Conservation (phyloP, 2,329 filamentous ascomycete species). For the Cladosporium sp. region DNA sequence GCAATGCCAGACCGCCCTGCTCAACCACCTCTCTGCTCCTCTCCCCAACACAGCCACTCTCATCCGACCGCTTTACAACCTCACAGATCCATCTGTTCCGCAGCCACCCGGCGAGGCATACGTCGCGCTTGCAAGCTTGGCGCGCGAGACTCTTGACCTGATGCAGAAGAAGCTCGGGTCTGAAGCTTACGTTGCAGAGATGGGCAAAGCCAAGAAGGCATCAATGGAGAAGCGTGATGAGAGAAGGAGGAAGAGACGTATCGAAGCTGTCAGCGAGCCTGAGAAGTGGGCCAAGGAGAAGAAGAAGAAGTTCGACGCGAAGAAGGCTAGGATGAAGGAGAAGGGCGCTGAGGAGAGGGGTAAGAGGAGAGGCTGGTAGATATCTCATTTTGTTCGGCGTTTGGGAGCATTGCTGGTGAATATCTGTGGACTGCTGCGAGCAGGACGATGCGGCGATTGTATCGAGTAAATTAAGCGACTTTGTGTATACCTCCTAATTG, state of each 20-base stretch:
- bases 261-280: slow-evolving; percentile 79
- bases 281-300: slow-evolving; percentile 76
- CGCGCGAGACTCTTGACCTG: slow-evolving; percentile 73
- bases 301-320: slow-evolving; percentile 77
- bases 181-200: slow-evolving; percentile 68
- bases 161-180: slow-evolving; percentile 83
- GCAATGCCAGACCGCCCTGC: slow-evolving; percentile 67
- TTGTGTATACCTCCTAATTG: not conserved
- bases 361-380: slow-evolving; percentile 67
- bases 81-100: slow-evolving; percentile 72
- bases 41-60: slow-evolving; percentile 60
- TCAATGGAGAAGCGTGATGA: slow-evolving; percentile 70
- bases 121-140: slow-evolving; percentile 66
- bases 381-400: slow-evolving; percentile 33
- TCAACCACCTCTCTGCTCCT: slow-evolving; percentile 57
- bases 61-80: slow-evolving; percentile 68
- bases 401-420: not conserved
- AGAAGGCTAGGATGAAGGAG: slow-evolving; percentile 77
- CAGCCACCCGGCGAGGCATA: slow-evolving; percentile 54
- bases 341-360: slow-evolving; percentile 69
- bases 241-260: slow-evolving; percentile 77
- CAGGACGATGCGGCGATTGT: not conserved
- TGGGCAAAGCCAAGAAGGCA: slow-evolving; percentile 68
- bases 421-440: not conserved
- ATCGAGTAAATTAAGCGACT: not conserved